A percentile compares a stretch with the other conserved stretches of the same genome.
Evolutionary conservation across 2,329 filamentous ascomycete genomes (phyloP).

Genomic region (Cercospora berteroae): DNA sequence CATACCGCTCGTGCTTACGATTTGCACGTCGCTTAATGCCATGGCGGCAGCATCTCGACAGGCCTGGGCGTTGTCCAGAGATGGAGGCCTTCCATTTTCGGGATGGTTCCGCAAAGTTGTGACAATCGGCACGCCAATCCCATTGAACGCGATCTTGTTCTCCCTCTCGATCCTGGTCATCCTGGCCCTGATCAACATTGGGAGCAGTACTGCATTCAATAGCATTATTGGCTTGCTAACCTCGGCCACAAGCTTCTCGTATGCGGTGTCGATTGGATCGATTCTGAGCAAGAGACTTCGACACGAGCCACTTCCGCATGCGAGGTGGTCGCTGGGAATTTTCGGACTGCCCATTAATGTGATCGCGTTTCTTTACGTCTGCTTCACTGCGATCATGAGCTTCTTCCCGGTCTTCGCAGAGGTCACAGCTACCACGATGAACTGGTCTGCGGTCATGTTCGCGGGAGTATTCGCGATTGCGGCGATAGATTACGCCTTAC

Average conservation of each 20-base stretch:
- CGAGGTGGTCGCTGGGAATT: constrained; percentile 18
- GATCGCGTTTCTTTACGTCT: constrained; percentile 14
- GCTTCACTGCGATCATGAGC: constrained; percentile 17
- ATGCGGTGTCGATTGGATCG: constrained; percentile 21
- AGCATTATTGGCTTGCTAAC: constrained; percentile 40
- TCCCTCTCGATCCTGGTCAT: constrained; percentile 25
- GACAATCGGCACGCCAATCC: constrained; percentile 19
- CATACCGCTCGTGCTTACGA: constrained; percentile 12
- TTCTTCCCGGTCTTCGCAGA: constrained; percentile 24
- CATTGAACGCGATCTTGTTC: constrained; percentile 26
- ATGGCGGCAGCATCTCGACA: constrained; percentile 42
- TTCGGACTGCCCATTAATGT: constrained; percentile 18
- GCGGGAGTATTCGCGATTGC: constrained; percentile 17
- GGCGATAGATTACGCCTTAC: constrained; percentile 12
- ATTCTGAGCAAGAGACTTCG: constrained; percentile 18
- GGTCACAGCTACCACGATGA: constrained; percentile 21
- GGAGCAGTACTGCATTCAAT: constrained; percentile 41
- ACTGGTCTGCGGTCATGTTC: constrained; percentile 26
- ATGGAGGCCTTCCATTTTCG: constrained; percentile 43
- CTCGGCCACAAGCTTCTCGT: constrained; percentile 15
- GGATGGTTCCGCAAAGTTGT: constrained; percentile 14
- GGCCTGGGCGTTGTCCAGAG: constrained; percentile 43
- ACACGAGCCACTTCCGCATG: constrained; percentile 18
- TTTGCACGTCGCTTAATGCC: constrained; percentile 26
- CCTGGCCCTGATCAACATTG: constrained; percentile 37